phyloP scores from a whole-genome alignment of 2,329 filamentous ascomycete species.

The Claviceps sp. region DNA sequence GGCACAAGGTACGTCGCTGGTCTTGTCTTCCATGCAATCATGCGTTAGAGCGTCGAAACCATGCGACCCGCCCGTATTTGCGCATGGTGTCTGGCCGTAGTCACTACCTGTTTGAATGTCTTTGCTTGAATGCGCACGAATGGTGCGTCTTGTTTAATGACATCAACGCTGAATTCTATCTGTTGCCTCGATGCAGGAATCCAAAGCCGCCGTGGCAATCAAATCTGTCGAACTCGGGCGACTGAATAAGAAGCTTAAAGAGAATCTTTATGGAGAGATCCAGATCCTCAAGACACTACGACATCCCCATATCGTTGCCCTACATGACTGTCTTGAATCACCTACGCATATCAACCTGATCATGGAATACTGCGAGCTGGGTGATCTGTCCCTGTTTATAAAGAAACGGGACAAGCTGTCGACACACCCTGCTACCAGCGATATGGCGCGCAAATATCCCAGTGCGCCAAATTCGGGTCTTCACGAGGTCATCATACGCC shows the following conservation, averaged over 20 bases:
- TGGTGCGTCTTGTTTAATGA: no score
- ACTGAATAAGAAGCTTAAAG: conserved; percentile 89
- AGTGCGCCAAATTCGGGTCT: conserved; percentile 72
- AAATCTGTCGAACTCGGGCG: conserved; percentile 89
- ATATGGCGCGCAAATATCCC: conserved; percentile 90
- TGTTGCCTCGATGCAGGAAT: conserved; percentile 39
- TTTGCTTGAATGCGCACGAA: not conserved
- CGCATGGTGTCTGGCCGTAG: not conserved
- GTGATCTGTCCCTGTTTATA: conserved; percentile 90
- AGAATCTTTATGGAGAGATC: conserved; percentile 92
- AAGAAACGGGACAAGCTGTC: conserved; percentile 77
- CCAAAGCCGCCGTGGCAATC: conserved; percentile 76
- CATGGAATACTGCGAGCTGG: conserved; percentile 97
- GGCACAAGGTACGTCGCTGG: conserved; percentile 51
- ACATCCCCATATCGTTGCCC: conserved; percentile 91
- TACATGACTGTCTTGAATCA: conserved; percentile 88
- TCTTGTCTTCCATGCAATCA: not conserved
- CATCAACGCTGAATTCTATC: not conserved
- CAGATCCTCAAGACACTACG: conserved; percentile 86
- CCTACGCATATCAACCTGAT: conserved; percentile 83
- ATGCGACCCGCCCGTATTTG: no score
- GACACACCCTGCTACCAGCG: conserved; percentile 67
- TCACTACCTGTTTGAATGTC: not conserved
- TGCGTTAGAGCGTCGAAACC: no score
- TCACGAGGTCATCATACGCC: conserved; percentile 89